These are phyloP conservation scores for Salix suchowensis DNA, from an alignment of 345 rosid species.

Conservation along the genomic window DNA sequence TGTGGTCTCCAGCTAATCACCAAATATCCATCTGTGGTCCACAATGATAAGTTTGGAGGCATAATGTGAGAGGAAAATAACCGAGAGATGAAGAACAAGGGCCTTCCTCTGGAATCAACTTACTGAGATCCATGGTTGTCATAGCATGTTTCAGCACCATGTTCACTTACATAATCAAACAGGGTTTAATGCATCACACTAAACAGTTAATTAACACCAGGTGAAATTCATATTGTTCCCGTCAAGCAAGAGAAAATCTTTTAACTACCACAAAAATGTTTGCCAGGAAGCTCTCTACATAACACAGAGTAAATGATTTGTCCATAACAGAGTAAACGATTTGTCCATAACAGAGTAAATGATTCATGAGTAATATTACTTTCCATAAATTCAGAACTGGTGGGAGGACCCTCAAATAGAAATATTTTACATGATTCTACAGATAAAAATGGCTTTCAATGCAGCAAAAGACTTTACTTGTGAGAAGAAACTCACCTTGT, in stretches of 20 bases:
- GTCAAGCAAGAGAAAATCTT: background rate
- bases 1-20: background rate
- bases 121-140: background rate
- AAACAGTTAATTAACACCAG: background rate
- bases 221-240: background rate
- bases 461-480: background rate
- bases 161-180: background rate
- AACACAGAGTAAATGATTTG: background rate
- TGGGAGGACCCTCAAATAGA: background rate
- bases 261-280: background rate
- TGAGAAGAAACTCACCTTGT: constrained; percentile 48
- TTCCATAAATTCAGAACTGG: background rate
- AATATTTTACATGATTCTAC: background rate
- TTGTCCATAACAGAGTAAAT: background rate
- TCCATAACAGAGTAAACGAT: background rate
- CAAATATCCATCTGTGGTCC: background rate
- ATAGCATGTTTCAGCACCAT: background rate
- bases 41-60: background rate
- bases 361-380: background rate
- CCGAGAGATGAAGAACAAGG: background rate
- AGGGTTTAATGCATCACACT: background rate
- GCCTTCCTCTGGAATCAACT: background rate
- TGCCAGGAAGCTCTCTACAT: background rate
- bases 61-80: background rate
- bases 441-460: background rate